Evolutionary conservation across 2,329 filamentous ascomycete genomes (phyloP), one percentile per base, ranked within the genome.

Genomic region (Hypomyces perniciosus): DNA sequence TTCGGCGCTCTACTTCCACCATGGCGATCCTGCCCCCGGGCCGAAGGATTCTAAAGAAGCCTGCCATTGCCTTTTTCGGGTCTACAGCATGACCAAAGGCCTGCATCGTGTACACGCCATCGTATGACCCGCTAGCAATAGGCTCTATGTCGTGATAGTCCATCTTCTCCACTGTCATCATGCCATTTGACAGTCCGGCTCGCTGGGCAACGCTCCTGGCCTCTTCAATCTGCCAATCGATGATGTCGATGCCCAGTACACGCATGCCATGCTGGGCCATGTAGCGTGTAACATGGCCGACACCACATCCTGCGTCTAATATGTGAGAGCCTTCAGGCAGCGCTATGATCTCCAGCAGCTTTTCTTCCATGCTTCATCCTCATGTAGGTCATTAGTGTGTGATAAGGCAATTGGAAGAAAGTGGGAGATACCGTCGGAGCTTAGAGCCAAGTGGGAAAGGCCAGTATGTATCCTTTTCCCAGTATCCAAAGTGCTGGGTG

Each of bases 91-190:
- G 77, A 0, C 79, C 76, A 43, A 81, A 71, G 0, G 76, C 78
- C 60, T 81, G 76, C 72, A 80, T 76, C 0, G 77, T 80, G 59
- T 80, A 81, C 29, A 75, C 63, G 4, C 76, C 77, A 48, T 81
- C 76, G 39, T 76, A 70, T 0, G 66, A 72, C 4, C 56, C 61
- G 28, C 64, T 56, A 0, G 56, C 48, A 26, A 79, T 62, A 5
- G 55, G 53, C 2, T 73, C 68, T 1, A 81, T 66, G 53, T 78
- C 64, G 54, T 80, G 77, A 56, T 80, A 81, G 55, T 80, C 75
- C 61, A 69, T 72, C 52, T 67, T 67, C 4, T 57, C 59, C 10
- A 74, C 70, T 1, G 60, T 59, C 12, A 80, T 59, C 33, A 59
- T 57, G 6, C 66, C 65, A 6, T 67, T 54, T 0, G 64, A 57